A percentile compares a stretch with the other conserved stretches of the same genome.
These are phyloP conservation scores for Gossypium gossypioides DNA, from an alignment of 441 rosid genomes.

Conservation along the genomic window DNA sequence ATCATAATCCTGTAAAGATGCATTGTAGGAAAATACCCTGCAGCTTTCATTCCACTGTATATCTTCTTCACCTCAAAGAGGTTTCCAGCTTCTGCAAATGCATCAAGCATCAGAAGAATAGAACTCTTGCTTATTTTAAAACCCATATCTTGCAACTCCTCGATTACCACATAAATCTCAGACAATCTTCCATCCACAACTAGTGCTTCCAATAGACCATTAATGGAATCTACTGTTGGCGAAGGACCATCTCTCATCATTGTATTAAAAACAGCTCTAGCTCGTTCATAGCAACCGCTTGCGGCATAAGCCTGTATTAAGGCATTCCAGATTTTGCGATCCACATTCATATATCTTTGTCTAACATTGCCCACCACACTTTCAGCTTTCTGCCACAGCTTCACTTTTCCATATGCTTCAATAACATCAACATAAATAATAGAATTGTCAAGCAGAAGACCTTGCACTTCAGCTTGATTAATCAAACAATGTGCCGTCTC, in stretches of 20 bases:
- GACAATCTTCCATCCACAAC: slow-evolving; percentile 67
- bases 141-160: slow-evolving; percentile 95
- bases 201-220: slow-evolving; percentile 74
- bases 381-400: slow-evolving; percentile 84
- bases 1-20: slow-evolving; percentile 82
- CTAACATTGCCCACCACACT: slow-evolving; percentile 65
- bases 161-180: slow-evolving; percentile 73
- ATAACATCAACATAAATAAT: slow-evolving; percentile 49
- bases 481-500: slow-evolving; percentile 72
- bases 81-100: slow-evolving; percentile 73
- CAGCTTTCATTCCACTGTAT: slow-evolving; percentile 91
- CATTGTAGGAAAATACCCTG: slow-evolving; percentile 87
- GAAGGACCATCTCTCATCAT: slow-evolving; percentile 93
- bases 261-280: slow-evolving; percentile 79
- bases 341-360: slow-evolving; percentile 43
- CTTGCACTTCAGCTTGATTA: slow-evolving; percentile 47
- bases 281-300: slow-evolving; percentile 84
- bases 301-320: slow-evolving; percentile 77
- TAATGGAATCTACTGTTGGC: slow-evolving; percentile 82
- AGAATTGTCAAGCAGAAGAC: slow-evolving; percentile 36
- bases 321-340: slow-evolving; percentile 81
- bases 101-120: slow-evolving; percentile 78
- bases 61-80: slow-evolving; percentile 83
- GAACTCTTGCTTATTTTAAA: slow-evolving; percentile 85
- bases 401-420: slow-evolving; percentile 62